Base-by-base conservation (phyloP, 2,329 filamentous ascomycete genomes). In the Trichoderma oligosporum region DNA sequence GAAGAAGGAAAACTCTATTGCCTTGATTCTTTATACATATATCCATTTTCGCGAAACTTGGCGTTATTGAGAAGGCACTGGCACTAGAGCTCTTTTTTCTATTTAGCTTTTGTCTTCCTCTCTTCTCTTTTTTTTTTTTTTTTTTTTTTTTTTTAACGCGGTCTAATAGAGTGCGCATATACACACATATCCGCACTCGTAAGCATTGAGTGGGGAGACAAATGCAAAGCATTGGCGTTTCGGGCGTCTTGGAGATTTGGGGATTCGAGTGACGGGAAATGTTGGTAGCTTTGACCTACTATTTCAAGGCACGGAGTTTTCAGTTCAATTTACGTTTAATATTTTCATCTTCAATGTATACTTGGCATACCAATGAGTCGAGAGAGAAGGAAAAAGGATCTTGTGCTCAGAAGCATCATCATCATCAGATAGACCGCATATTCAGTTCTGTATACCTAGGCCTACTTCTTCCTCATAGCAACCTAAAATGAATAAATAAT, bases 201-300 rank as follows among this genome's bases (percentile, higher is more conserved):
- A 16, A 25, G 33, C 47, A 38, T 49, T 7, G 39, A 33, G n/a
- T 24, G 31, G 22, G 39, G 39, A 14, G n/a, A 14, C 31, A 39
- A 29, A 53, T 42, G 24, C 36, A 47, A 18, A 39, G 20, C 52
- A 55, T 36, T 25, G 56, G 56, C 20, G 56, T 58, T 57, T 35
- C 16, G 11, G 56, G 56, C 42, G 44, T 58, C 22, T 58, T 24
- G 29, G 47, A 41, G 7, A 44, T 31, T 36, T n/a, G 38, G 18
- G 3, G 20, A 41, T 36, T 36, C 20, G n/a, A 35, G 20, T 29
- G n/a, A 16, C 7, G 14, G 38, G 11, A 35, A 11, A 25, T 24
- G 29, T 5, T 12, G 12, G n/a, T 25, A 25, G 31, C 3, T 9
- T 49, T 9, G 24, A 25, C 4, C 14, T 25, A n/a, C n/a, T n/a